Evolutionary conservation across 805 yeast genomes (phyloP).

Genomic region (Wickerhamiella occidentalis): DNA sequence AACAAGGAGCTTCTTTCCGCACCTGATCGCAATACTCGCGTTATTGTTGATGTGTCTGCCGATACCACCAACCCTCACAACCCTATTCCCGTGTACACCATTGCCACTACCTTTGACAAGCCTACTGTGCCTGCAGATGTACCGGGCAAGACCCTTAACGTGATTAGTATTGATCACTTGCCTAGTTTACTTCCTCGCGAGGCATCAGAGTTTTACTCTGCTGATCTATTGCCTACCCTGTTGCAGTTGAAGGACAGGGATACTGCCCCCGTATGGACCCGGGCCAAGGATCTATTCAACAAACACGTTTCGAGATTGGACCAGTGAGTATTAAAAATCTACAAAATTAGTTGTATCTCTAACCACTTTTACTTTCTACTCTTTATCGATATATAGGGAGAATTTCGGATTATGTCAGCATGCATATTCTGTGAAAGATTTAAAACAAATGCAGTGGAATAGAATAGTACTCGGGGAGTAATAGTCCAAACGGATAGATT

Average conservation of each 20-base stretch:
- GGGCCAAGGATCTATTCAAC: conserved; percentile 72
- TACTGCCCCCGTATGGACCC: conserved; percentile 80
- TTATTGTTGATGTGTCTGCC: conserved; percentile 95
- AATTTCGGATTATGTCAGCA: too few relatives aligned
- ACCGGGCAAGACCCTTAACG: conserved; percentile 76
- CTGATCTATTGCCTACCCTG: conserved; percentile 80
- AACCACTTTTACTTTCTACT: too few relatives aligned
- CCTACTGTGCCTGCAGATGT: conserved; percentile 84
- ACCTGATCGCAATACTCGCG: conserved; percentile 60
- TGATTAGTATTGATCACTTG: conserved; percentile 89
- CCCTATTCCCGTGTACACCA: conserved; percentile 86
- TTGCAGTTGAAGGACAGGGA: conserved; percentile 72
- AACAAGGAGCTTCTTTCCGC: conserved; percentile 54
- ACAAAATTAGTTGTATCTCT: too few relatives aligned
- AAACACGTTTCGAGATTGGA: conserved; percentile 67
- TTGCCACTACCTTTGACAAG: conserved; percentile 79
- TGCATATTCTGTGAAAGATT: too few relatives aligned
- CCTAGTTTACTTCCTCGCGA: conserved; percentile 96
- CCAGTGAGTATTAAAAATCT: too few relatives aligned
- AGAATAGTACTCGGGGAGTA: too few relatives aligned
- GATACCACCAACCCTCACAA: conserved; percentile 98
- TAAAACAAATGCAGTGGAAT: too few relatives aligned
- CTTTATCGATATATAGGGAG: too few relatives aligned
- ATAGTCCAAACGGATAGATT: too few relatives aligned
- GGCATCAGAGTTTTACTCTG: conserved; percentile 82